phyloP scores from a whole-genome alignment of 108 stramenopile species.

The Discostella stelligeroides region DNA sequence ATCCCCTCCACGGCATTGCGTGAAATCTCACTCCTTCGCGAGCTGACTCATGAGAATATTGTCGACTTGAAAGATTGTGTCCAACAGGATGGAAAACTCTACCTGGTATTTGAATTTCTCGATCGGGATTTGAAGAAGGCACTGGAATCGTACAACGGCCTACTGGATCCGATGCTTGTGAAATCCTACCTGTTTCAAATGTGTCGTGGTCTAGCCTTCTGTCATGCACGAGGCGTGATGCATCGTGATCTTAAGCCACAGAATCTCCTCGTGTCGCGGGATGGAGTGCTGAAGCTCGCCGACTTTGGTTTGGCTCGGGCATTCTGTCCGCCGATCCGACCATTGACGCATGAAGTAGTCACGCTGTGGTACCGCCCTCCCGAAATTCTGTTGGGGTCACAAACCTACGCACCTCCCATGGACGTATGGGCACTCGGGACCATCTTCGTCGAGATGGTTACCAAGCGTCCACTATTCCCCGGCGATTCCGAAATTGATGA shows the following conservation, averaged over 20 bases:
- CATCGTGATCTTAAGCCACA: constrained; percentile 99
- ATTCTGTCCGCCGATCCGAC: constrained; percentile 92
- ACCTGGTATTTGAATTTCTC: constrained; percentile 98
- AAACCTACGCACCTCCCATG: constrained; percentile 93
- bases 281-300: constrained; percentile 96
- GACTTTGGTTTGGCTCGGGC: constrained; percentile 98
- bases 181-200: constrained; percentile 90
- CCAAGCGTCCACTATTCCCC: constrained; percentile 94
- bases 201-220: constrained; percentile 90
- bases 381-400: constrained; percentile 92
- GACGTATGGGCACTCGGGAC: constrained; percentile 97
- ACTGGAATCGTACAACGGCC: constrained; percentile 85
- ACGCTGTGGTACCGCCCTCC: constrained; percentile 99
- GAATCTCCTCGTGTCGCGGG: constrained; percentile 93
- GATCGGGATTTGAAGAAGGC: constrained; percentile 97
- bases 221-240: constrained; percentile 96
- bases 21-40: constrained; percentile 94
- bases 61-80: constrained; percentile 89
- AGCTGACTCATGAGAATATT: constrained; percentile 96
- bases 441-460: constrained; percentile 98
- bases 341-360: constrained; percentile 95
- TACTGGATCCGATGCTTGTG: constrained; percentile 75
- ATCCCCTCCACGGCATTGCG: constrained; percentile 71
- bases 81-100: constrained; percentile 89
- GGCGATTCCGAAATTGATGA: constrained; percentile 99